These are phyloP conservation scores for Austroboletus eburneus DNA, from an alignment of 768 basidiomycete species.

Conservation along the genomic window DNA sequence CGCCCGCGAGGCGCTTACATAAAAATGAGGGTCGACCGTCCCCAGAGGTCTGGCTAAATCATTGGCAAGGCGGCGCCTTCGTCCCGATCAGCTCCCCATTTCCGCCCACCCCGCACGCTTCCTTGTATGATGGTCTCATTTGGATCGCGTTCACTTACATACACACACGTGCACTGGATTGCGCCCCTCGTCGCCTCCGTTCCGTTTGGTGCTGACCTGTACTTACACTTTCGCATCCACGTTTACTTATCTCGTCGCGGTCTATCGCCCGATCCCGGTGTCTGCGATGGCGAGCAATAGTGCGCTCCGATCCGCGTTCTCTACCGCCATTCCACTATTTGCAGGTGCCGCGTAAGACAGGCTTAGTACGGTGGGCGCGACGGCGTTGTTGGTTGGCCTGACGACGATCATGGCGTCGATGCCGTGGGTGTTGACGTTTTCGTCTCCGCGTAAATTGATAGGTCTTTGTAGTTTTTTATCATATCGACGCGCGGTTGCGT, in stretches of 20 bases:
- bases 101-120: too few relatives aligned
- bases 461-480: constrained; percentile 42
- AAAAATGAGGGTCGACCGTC: constrained; percentile 46
- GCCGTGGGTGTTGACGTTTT: constrained; percentile 39
- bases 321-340: constrained; percentile 50
- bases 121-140: too few relatives aligned
- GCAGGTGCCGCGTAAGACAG: constrained; percentile 46
- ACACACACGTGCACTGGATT: constrained; percentile 44
- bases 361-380: constrained; percentile 68
- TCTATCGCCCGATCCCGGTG: constrained; percentile 48
- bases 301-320: constrained; percentile 45
- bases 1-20: constrained; percentile 32
- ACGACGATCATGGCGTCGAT: constrained; percentile 58
- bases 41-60: constrained; percentile 59
- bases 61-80: constrained; percentile 70
- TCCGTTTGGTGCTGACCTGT: constrained; percentile 51
- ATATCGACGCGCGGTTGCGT: constrained; percentile 42
- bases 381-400: constrained; percentile 65
- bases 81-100: constrained; percentile 47
- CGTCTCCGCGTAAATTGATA: too few relatives aligned
- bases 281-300: constrained; percentile 68
- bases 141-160: constrained; percentile 54
- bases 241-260: constrained; percentile 56
- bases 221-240: constrained; percentile 66
- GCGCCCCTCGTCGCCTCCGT: constrained; percentile 42